Evolutionary conservation across 176 grass and related monocot genomes (phyloP).

Genomic region (Poa annua): DNA sequence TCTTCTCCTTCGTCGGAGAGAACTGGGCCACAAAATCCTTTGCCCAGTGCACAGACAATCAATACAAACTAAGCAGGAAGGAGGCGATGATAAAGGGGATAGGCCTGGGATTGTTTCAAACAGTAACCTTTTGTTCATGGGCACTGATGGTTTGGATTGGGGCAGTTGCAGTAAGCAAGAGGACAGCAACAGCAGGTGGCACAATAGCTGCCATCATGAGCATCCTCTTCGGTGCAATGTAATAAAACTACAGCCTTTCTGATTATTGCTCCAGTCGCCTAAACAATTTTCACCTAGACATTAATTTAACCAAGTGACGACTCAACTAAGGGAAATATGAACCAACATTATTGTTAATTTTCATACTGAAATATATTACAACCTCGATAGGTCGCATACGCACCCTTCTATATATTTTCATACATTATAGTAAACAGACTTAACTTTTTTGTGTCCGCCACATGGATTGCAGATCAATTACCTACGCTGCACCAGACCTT

Average conservation of each 20-base stretch:
- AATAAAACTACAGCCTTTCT: conserved; percentile 26
- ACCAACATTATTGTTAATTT: neutral
- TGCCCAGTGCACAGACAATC: conserved; percentile 39
- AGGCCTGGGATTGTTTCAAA: conserved; percentile 52
- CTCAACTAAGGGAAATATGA: conserved; percentile 10
- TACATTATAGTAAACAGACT: conserved; percentile 4
- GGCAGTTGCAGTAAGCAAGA: conserved; percentile 45
- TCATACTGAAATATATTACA: neutral
- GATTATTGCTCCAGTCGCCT: neutral
- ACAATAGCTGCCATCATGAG: conserved; percentile 59
- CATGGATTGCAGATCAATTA: conserved; percentile 62
- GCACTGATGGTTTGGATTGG: conserved; percentile 61
- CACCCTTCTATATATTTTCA: neutral
- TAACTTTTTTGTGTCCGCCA: conserved; percentile 7
- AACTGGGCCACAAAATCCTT: conserved; percentile 44
- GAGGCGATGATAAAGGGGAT: conserved; percentile 53
- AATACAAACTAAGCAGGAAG: conserved; percentile 52
- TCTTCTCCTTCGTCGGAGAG: conserved; percentile 61
- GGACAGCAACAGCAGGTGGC: conserved; percentile 47
- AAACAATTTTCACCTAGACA: conserved; percentile 1
- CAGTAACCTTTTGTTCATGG: conserved; percentile 61
- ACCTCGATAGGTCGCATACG: neutral
- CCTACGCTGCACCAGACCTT: conserved; percentile 61
- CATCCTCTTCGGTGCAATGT: conserved; percentile 69
- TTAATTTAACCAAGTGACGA: neutral